These are phyloP conservation scores for Zygoascus bituminiphila DNA, from an alignment of 805 yeast genomes.

Conservation along the genomic window DNA sequence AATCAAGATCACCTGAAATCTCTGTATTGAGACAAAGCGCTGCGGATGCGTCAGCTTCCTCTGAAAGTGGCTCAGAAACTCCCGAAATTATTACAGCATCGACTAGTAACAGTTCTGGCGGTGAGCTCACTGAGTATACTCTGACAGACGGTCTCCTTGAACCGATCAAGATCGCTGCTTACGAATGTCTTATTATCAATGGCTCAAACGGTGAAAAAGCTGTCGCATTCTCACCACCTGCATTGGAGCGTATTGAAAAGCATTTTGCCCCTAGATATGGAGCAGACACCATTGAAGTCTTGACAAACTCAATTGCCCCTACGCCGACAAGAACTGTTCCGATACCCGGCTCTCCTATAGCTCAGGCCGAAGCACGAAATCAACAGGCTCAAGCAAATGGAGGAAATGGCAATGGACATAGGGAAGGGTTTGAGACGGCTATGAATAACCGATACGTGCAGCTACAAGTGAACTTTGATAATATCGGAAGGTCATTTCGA, in stretches of 20 bases:
- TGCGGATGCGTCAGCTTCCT: neutral
- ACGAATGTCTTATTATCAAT: neutral
- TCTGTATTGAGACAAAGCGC: too few relatives aligned
- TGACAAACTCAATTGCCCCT: neutral
- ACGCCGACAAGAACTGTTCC: neutral
- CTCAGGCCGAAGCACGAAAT: neutral
- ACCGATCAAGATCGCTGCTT: neutral
- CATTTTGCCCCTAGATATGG: neutral
- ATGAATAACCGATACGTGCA: neutral
- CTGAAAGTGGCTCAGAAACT: neutral
- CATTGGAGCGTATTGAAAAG: neutral
- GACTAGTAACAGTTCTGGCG: neutral
- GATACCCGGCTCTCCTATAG: neutral
- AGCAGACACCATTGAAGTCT: neutral
- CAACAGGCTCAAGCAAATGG: neutral
- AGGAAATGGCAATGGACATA: neutral
- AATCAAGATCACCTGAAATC: too few relatives aligned
- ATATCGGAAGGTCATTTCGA: neutral
- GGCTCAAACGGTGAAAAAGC: neutral
- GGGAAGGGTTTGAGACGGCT: neutral
- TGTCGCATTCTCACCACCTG: neutral
- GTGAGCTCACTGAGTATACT: neutral
- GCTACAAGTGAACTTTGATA: neutral
- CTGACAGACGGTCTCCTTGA: neutral
- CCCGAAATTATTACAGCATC: neutral